Conservation (phyloP, 2,329 filamentous ascomycete genomes). For the Teratosphaeriaceae sp. region DNA sequence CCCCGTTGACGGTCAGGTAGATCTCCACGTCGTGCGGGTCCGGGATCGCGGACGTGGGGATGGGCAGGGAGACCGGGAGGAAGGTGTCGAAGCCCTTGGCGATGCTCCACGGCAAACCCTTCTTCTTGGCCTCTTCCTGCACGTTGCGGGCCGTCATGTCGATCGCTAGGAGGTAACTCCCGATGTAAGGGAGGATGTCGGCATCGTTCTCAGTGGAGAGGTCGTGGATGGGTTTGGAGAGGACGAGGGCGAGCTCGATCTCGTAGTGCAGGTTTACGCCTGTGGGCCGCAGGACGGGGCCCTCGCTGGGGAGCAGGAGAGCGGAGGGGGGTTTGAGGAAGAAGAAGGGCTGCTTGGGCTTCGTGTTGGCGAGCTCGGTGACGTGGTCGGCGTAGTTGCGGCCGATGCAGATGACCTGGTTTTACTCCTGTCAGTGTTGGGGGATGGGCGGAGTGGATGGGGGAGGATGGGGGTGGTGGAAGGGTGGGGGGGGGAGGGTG, state of each 20-base stretch:
- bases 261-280: conserved; percentile 90
- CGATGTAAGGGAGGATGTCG: conserved; percentile 74
- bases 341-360: conserved; percentile 96
- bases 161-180: conserved; percentile 82
- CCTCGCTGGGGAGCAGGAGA: conserved; percentile 70
- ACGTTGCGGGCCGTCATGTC: conserved; percentile 97
- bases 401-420: conserved; percentile 81
- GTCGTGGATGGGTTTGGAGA: conserved; percentile 74
- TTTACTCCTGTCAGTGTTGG: conserved; percentile 1
- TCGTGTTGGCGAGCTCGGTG: conserved; percentile 77
- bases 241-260: conserved; percentile 84
- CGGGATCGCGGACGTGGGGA: conserved; percentile 70
- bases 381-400: conserved; percentile 98
- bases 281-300: conserved; percentile 72
- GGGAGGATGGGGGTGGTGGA: background rate
- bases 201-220: conserved; percentile 66
- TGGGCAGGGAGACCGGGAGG: conserved; percentile 74
- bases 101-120: conserved; percentile 92
- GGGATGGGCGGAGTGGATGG: background rate
- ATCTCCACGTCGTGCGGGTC: conserved; percentile 86
- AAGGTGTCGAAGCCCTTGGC: conserved; percentile 98
- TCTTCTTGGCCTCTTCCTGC: conserved; percentile 95
- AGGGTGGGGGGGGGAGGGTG: background rate
- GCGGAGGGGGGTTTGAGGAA: conserved; percentile 92
- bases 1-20: conserved; percentile 75